Evolutionary conservation across 148 eudicot species (phyloP).

Genomic region (Camellia sinensis): DNA sequence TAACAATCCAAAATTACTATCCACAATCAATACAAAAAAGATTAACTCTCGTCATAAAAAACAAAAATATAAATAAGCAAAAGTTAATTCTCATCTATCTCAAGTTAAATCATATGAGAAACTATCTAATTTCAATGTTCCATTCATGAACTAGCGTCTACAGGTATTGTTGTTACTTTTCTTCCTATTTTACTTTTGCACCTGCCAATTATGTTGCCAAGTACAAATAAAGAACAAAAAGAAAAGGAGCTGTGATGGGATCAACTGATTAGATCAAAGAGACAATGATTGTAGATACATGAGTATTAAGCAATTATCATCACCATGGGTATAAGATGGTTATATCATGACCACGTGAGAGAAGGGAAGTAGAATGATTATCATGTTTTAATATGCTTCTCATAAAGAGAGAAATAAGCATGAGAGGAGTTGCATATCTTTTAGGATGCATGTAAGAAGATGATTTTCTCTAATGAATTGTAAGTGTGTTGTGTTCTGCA

Average conservation of each 20-base stretch:
- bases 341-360: neutral
- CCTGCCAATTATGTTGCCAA: neutral
- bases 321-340: neutral
- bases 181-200: neutral
- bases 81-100: neutral
- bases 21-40: neutral
- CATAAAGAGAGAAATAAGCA: slow-evolving; percentile 3
- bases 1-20: neutral
- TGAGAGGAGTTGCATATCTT: neutral
- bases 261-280: neutral
- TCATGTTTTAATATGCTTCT: neutral
- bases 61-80: neutral
- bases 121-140: neutral
- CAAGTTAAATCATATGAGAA: neutral
- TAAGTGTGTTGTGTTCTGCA: neutral
- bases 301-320: neutral
- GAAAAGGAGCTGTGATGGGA: neutral
- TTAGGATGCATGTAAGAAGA: neutral
- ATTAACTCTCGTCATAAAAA: neutral
- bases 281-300: neutral
- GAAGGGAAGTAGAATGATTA: neutral
- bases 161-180: neutral
- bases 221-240: neutral
- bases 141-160: neutral
- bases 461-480: neutral